Percentiles rank a stretch among this genome's conserved stretches.
phyloP scores from a whole-genome alignment of 2,329 filamentous ascomycete species.

The Penicillium sp. region DNA sequence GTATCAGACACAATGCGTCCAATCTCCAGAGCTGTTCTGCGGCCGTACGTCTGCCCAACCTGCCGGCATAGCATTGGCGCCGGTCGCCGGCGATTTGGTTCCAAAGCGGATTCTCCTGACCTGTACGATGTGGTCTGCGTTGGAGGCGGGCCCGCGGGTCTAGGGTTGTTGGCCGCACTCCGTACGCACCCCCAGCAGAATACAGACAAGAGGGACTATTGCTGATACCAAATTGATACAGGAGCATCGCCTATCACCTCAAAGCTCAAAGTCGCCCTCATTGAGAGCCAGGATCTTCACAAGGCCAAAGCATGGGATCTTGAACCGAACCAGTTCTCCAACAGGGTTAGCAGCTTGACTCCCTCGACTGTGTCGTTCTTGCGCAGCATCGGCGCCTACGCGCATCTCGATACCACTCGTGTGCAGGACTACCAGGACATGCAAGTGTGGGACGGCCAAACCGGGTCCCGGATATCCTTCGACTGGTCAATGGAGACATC shows the following conservation, averaged over 20 bases:
- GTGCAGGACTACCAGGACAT: conserved; percentile 91
- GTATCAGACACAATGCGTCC: conserved; percentile 35
- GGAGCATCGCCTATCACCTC: conserved; percentile 73
- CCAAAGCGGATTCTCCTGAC: conserved; percentile 54
- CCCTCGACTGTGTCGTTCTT: conserved; percentile 83
- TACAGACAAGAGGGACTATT: background rate
- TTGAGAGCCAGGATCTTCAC: conserved; percentile 83
- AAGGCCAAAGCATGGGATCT: conserved; percentile 67
- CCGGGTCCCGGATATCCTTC: conserved; percentile 83
- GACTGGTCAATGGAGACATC: conserved; percentile 61
- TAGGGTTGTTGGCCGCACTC: conserved; percentile 76
- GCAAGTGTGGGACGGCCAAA: conserved; percentile 97
- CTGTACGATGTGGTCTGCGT: conserved; percentile 93
- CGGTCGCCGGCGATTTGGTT: conserved; percentile 34
- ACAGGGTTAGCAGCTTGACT: conserved; percentile 92
- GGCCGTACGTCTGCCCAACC: conserved; percentile 43
- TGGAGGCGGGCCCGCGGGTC: conserved; percentile 82
- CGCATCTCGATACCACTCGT: conserved; percentile 67
- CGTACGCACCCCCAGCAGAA: conserved; percentile 52
- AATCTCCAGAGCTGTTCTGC: conserved; percentile 31
- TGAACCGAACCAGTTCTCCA: conserved; percentile 72
- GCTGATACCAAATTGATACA: conserved; percentile 38
- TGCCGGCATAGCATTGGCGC: conserved; percentile 34
- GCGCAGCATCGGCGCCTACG: conserved; percentile 80
- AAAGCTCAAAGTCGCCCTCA: conserved; percentile 76